Evolutionary conservation across 495 filamentous ascomycete species (phyloP).

Genomic region (Hamigera avellanea): DNA sequence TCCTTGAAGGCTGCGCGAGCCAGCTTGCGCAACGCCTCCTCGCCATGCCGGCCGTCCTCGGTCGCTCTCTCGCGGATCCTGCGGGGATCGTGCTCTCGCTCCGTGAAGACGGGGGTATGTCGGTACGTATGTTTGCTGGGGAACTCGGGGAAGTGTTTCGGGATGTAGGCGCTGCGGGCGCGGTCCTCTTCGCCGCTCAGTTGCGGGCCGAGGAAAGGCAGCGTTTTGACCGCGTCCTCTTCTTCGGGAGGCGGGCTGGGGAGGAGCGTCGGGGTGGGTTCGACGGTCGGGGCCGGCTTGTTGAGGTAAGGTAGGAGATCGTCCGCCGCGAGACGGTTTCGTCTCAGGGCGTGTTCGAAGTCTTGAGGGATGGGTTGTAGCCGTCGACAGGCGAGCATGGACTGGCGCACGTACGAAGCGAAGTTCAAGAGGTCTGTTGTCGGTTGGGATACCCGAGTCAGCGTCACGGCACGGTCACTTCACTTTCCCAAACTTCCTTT

Average conservation of each 20-base stretch:
- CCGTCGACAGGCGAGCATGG: conserved; percentile 51
- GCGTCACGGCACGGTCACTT: too few relatives aligned
- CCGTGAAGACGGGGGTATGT: conserved; percentile 51
- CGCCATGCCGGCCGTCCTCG: conserved; percentile 59
- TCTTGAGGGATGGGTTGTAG: conserved; percentile 53
- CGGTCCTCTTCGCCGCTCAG: conserved; percentile 42
- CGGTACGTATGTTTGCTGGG: conserved; percentile 67
- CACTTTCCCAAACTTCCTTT: too few relatives aligned
- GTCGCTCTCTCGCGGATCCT: conserved; percentile 63
- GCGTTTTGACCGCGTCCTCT: conserved; percentile 19
- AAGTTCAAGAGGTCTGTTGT: conserved; percentile 46
- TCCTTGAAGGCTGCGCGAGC: conserved; percentile 40
- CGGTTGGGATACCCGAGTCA: not conserved
- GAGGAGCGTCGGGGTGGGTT: conserved; percentile 22
- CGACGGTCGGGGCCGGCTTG: conserved; percentile 19
- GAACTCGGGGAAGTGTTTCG: conserved; percentile 55
- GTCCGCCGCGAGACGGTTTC: conserved; percentile 18
- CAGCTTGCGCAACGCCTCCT: conserved; percentile 60
- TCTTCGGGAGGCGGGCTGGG: conserved; percentile 37
- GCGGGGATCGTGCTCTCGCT: conserved; percentile 55
- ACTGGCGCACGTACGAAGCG: conserved; percentile 41
- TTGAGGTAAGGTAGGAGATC: conserved; percentile 32
- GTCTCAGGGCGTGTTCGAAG: conserved; percentile 51
- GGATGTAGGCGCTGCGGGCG: conserved; percentile 42
- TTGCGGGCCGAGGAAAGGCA: conserved; percentile 39